These are phyloP conservation scores for Ophiostoma sp. DNA, from an alignment of 2,329 filamentous ascomycete genomes.

Conservation along the genomic window DNA sequence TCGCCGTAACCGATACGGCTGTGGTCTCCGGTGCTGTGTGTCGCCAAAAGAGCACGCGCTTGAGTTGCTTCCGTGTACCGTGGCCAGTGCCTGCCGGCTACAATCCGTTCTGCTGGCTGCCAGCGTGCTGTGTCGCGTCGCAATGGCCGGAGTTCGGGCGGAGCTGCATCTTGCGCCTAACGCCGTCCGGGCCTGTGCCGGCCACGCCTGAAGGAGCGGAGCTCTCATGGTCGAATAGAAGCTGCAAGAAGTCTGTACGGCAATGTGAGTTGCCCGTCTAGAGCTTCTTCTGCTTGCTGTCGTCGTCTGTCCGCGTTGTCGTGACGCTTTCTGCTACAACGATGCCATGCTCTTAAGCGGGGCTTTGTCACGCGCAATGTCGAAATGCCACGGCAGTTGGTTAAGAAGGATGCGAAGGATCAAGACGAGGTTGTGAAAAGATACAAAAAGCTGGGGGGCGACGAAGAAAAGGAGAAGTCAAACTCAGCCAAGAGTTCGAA, in stretches of 20 bases:
- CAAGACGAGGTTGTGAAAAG: background rate
- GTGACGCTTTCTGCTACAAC: slow-evolving; percentile 20
- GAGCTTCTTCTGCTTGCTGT: background rate
- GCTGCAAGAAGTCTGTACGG: background rate
- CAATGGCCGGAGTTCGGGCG: background rate
- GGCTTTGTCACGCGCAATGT: background rate
- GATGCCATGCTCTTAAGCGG: slow-evolving; percentile 24
- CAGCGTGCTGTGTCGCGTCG: background rate
- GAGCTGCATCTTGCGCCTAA: slow-evolving; percentile 4
- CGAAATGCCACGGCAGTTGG: background rate
- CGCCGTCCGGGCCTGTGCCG: background rate
- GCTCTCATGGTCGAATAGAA: slow-evolving; percentile 7
- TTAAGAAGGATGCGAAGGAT: background rate
- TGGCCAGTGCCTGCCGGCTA: background rate
- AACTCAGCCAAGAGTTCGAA: slow-evolving; percentile 3
- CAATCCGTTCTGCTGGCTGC: background rate
- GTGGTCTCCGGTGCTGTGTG: background rate
- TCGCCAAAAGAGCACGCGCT: background rate
- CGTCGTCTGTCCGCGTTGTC: background rate
- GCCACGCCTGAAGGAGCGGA: background rate
- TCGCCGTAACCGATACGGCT: background rate
- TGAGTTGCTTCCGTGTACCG: background rate
- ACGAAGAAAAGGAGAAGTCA: background rate
- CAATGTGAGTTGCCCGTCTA: background rate
- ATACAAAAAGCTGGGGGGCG: background rate